phyloP scores from a whole-genome alignment of 305 asterid genomes.

The Striga hermonthica region DNA sequence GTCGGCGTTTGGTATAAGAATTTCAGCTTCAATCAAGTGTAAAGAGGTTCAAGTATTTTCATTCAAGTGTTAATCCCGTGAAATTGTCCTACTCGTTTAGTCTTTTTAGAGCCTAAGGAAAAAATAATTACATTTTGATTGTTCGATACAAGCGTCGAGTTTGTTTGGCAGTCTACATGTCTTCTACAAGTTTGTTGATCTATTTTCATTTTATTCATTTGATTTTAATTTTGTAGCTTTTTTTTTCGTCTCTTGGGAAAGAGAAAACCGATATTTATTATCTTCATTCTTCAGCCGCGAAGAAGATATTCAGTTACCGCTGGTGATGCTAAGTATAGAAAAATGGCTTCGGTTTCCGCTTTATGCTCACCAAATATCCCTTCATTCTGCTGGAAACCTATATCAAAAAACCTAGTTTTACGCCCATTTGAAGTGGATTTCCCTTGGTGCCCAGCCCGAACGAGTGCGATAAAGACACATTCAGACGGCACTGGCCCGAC shows the following conservation, averaged over 20 bases:
- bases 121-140: too few relatives aligned
- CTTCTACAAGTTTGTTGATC: background rate
- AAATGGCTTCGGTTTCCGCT: constrained; percentile 49
- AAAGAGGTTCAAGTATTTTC: too few relatives aligned
- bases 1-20: too few relatives aligned
- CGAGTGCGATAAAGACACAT: constrained; percentile 38
- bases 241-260: too few relatives aligned
- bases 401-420: constrained; percentile 40
- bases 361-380: constrained; percentile 37
- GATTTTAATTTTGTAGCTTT: too few relatives aligned
- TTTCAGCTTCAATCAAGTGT: too few relatives aligned
- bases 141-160: too few relatives aligned
- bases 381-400: constrained; percentile 38
- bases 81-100: too few relatives aligned
- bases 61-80: too few relatives aligned
- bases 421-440: constrained; percentile 42
- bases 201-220: too few relatives aligned
- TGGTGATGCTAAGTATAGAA: constrained; percentile 14
- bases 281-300: constrained; percentile 27
- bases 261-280: background rate
- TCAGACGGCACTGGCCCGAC: constrained; percentile 43
- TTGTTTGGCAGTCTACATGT: too few relatives aligned
- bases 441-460: constrained; percentile 32
- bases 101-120: too few relatives aligned
- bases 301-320: constrained; percentile 1